Evolutionary conservation across 768 basidiomycete species (phyloP).

Genomic region (Xanthoconium stramineum): DNA sequence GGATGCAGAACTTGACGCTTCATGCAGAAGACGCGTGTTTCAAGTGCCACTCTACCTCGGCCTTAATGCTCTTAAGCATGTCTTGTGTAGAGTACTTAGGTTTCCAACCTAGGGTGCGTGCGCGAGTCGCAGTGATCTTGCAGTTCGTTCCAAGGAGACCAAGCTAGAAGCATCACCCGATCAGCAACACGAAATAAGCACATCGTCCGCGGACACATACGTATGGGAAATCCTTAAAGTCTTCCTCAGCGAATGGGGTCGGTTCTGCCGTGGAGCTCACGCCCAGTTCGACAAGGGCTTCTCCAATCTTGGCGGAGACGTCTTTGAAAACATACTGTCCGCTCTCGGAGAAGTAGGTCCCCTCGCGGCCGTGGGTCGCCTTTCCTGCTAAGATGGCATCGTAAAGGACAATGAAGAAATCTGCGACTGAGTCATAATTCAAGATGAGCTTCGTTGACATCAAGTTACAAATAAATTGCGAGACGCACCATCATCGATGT

Average conservation of each 20-base stretch:
- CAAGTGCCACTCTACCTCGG: slow-evolving; percentile 23
- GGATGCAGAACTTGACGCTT: too few species aligned
- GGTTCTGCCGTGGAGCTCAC: slow-evolving; percentile 30
- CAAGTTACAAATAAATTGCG: not conserved
- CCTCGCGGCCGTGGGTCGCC: slow-evolving; percentile 36
- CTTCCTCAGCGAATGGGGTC: slow-evolving; percentile 38
- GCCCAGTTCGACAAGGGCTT: slow-evolving; percentile 22
- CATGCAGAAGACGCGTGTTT: not conserved
- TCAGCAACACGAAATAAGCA: not conserved
- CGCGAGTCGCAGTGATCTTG: slow-evolving; percentile 15
- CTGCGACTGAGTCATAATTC: slow-evolving; percentile 21
- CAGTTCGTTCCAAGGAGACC: slow-evolving; percentile 22
- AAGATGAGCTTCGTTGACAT: not conserved
- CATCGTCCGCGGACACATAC: slow-evolving; percentile 2
- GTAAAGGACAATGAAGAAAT: slow-evolving; percentile 44
- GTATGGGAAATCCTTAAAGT: slow-evolving; percentile 1
- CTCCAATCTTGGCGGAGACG: slow-evolving; percentile 41
- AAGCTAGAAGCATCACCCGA: slow-evolving; percentile 8
- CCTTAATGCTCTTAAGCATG: slow-evolving; percentile 16
- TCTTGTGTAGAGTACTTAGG: slow-evolving; percentile 32
- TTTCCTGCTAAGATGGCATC: slow-evolving; percentile 32
- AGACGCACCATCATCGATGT: slow-evolving; percentile 43
- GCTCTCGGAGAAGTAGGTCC: slow-evolving; percentile 52
- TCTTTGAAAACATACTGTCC: slow-evolving; percentile 50
- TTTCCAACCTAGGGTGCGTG: slow-evolving; percentile 27